Percentiles rank a stretch among this genome's conserved stretches.
Conservation (phyloP, 140 eudicot genomes). For the Senecio squalidus region DNA sequence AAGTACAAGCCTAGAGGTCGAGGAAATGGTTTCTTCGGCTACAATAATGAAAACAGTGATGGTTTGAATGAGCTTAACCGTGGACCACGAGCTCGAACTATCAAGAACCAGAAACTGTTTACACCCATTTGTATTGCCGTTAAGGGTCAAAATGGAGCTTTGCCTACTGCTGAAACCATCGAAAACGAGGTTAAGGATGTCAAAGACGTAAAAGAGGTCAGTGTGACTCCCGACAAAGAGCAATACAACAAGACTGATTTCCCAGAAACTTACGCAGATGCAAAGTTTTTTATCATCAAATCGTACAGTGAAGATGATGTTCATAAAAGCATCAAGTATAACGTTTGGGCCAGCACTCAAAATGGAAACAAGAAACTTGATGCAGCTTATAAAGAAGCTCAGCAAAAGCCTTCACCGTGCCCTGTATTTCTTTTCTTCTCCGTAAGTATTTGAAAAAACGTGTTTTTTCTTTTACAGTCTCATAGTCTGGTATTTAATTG, state of each 20-base stretch:
- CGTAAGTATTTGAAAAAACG: slow-evolving; percentile 18
- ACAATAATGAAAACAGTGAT: slow-evolving; percentile 57
- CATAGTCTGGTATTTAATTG: background rate
- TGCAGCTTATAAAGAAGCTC: slow-evolving; percentile 69
- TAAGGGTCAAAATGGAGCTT: slow-evolving; percentile 55
- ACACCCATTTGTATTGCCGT: slow-evolving; percentile 49
- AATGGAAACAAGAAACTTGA: slow-evolving; percentile 94
- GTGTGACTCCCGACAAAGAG: slow-evolving; percentile 41
- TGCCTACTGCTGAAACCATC: slow-evolving; percentile 14
- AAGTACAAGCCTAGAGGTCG: slow-evolving; percentile 71
- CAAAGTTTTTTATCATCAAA: slow-evolving; percentile 71
- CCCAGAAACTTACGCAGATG: slow-evolving; percentile 46
- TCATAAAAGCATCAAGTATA: slow-evolving; percentile 86
- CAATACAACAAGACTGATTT: slow-evolving; percentile 67
- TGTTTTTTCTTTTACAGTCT: background rate
- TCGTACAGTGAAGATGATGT: slow-evolving; percentile 98
- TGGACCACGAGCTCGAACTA: slow-evolving; percentile 64
- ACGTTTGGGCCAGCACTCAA: slow-evolving; percentile 86
- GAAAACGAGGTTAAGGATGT: slow-evolving; percentile 14
- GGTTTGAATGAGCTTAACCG: slow-evolving; percentile 82
- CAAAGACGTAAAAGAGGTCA: slow-evolving; percentile 18
- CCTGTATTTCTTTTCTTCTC: slow-evolving; percentile 88
- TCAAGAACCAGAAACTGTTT: slow-evolving; percentile 50
- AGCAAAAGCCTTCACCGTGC: slow-evolving; percentile 49
- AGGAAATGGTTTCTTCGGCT: slow-evolving; percentile 41